A percentile compares a stretch with the other conserved stretches of the same genome.
phyloP scores from a whole-genome alignment of 2,329 filamentous ascomycete species.

The Fusarium denticulatum region DNA sequence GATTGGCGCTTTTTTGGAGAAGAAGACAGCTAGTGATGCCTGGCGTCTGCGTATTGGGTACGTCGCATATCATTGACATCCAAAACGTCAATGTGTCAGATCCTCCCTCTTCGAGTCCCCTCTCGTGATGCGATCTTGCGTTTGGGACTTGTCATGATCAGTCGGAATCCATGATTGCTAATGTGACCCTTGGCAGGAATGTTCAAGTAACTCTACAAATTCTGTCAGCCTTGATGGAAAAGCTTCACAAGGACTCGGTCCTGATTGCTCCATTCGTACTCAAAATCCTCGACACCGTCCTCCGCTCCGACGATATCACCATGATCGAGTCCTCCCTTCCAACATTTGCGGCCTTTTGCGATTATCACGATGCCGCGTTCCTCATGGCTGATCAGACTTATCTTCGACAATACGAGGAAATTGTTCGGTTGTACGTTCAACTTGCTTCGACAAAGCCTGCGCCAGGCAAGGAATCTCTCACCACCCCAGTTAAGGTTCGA shows the following conservation, averaged over 20 bases:
- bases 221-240: slow-evolving; percentile 89
- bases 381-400: slow-evolving; percentile 89
- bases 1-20: slow-evolving; percentile 93
- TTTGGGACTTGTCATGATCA: not conserved
- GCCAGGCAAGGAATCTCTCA: slow-evolving; percentile 64
- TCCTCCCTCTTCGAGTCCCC: not conserved
- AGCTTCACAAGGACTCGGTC: slow-evolving; percentile 87
- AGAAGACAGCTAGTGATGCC: slow-evolving; percentile 91
- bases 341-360: slow-evolving; percentile 89
- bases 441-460: slow-evolving; percentile 75
- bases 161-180: not conserved
- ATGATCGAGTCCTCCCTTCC: slow-evolving; percentile 91
- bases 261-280: slow-evolving; percentile 88
- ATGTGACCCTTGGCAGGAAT: slow-evolving; percentile 67
- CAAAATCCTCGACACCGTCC: slow-evolving; percentile 82
- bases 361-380: slow-evolving; percentile 85
- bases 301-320: slow-evolving; percentile 86
- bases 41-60: slow-evolving; percentile 89
- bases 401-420: slow-evolving; percentile 81
- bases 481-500: slow-evolving; percentile 78
- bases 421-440: slow-evolving; percentile 81
- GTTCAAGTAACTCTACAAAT: slow-evolving; percentile 96
- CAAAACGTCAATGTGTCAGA: slow-evolving; percentile 29
- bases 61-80: slow-evolving; percentile 40
- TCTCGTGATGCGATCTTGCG: not conserved